Evolutionary conservation across 164 flowering plant genomes (phyloP), one percentile per base, ranked within the genome.

Genomic region (Berberis vulgaris): DNA sequence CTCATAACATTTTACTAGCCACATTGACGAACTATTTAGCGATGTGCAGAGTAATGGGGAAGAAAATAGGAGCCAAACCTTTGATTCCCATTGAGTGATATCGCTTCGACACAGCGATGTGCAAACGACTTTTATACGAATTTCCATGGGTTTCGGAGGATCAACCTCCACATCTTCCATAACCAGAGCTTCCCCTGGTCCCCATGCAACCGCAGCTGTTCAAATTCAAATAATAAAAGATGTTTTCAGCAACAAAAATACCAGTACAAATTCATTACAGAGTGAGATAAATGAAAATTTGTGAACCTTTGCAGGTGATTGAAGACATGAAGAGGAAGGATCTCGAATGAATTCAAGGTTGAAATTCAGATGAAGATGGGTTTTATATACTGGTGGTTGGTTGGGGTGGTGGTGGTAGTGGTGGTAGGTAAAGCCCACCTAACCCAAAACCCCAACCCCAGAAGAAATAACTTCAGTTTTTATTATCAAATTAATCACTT

Each of bases 21-120:
- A 26, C 26, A 26, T 26, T 26, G 26, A 26, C 26, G 26, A 26
- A 26, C 26, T 26, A 26, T 26, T 26, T 26, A 26, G 26, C 26
- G 26, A 26, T 26, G 26, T 26, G 26, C 26, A 26, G 26, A 26
- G 26, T 26, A 26, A 26, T 26, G 26, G 26, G 26, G 26, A 26
- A 26, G 26, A 26, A 26, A 26, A 26, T 26, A 26, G 26, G 26
- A 26, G 26, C 26, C 26, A 26, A 26, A 84, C 98, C 84, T 88
- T 81, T 43, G 91, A 83, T 55, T 82, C 83, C 99, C 96, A 94
- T 58, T 86, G 91, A 2, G 88, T 69, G 71, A 94, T 11, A 59
- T 94, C 99, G 39, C 90, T 86, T 62, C 98, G 88, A 66, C 97
- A 93, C 62, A 93, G 92, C 12, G 96, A 86, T 12, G 98, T 87